These are phyloP conservation scores for Bathelium albidoporum DNA, from an alignment of 495 filamentous ascomycete genomes.

Conservation along the genomic window DNA sequence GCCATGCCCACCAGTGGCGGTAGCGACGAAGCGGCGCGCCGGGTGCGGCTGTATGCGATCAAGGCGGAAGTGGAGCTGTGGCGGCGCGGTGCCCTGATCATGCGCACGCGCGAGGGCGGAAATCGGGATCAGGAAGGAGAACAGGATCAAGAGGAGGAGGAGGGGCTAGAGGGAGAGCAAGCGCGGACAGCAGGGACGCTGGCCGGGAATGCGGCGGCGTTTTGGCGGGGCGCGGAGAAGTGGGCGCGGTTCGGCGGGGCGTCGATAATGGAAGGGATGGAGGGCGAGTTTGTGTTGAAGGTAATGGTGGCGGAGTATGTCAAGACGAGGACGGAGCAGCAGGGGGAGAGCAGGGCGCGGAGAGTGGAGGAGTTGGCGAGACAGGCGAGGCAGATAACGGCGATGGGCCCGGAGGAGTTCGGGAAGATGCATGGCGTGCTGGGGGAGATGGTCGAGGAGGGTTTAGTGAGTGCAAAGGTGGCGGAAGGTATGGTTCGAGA, in stretches of 20 bases:
- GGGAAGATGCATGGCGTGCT: slow-evolving; percentile 9
- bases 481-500: not conserved
- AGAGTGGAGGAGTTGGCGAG: not conserved
- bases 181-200: slow-evolving; percentile 10
- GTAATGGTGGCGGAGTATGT: not conserved
- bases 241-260: slow-evolving; percentile 9
- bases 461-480: not conserved
- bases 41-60: slow-evolving; percentile 1
- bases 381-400: slow-evolving; percentile 1
- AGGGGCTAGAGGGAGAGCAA: slow-evolving; percentile 1
- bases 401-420: not conserved
- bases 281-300: slow-evolving; percentile 4
- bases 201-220: slow-evolving; percentile 16
- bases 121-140: not conserved
- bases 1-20: slow-evolving; percentile 7
- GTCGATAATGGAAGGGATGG: slow-evolving; percentile 5
- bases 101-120: not conserved
- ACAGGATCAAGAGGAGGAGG: not conserved
- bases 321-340: not conserved
- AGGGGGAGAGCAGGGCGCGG: not conserved
- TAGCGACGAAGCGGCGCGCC: not conserved
- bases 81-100: slow-evolving; percentile 10
- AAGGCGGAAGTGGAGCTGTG: slow-evolving; percentile 18
- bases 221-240: slow-evolving; percentile 17
- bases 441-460: slow-evolving; percentile 6